Base-by-base conservation (phyloP, 2,329 filamentous ascomycete genomes). In the Diaporthe helianthi region DNA sequence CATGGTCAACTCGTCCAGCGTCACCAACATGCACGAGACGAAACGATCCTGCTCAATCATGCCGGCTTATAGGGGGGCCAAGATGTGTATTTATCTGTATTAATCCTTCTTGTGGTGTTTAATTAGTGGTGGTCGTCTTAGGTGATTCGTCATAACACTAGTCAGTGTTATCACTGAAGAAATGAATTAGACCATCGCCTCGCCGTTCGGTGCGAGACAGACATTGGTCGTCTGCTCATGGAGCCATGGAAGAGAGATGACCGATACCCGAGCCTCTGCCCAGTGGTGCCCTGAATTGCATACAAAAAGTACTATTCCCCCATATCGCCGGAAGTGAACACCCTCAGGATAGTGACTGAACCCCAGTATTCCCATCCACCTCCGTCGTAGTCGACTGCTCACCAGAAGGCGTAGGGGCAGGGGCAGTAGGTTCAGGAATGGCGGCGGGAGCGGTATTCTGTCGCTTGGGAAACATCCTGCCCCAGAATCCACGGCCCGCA, bases 381-480 rank as follows among this genome's bases (percentile, higher is more conserved):
- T 55, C n/a, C 4, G 29, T 17, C 8, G n/a, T 7, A 54, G 19
- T 26, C 15, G 52, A 24, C 51, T 36, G 31, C n/a, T 5, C 44
- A 22, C 49, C 61, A 53, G 46, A 33, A 61, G 36, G n/a, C 10
- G 12, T 31, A 26, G 54, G 9, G 3, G 46, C 33, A 53, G 36
- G n/a, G 10, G 12, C 38, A 26, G 54, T 17, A 3, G 26, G 17
- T 24, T 54, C 61, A 19, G 47, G 15, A 31, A 29, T n/a, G 19
- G 29, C 47, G 13, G 44, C 22, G 19, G 38, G 17, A 6, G 38
- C 38, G 29, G 55, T 26, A 12, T n/a, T 15, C 41, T 61, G 58
- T 1, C 53, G 53, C 15, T 64, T 63, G 38, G 67, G 61, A 24
- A 71, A 69, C 24, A 71, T 26, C 51, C 51, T 63, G 24, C 61